Conservation (phyloP, 2,329 filamentous ascomycete genomes). For the Hypomyces rosellus region DNA sequence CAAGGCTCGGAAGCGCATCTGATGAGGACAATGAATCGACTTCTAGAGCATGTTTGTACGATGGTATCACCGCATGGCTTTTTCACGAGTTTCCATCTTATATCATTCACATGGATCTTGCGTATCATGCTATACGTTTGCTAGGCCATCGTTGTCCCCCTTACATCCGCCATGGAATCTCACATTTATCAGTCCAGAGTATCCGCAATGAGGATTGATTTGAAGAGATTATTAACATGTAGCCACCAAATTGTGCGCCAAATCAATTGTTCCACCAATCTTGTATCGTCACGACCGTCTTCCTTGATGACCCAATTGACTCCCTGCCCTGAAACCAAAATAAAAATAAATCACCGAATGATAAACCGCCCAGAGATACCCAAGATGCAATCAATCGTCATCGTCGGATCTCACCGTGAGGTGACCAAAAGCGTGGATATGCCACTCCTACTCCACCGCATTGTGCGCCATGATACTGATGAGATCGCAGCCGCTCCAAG, state of each 20-base stretch:
- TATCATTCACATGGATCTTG: too few relatives aligned
- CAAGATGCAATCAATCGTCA: background rate
- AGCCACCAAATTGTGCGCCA: conserved; percentile 5
- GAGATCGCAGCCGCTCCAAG: background rate
- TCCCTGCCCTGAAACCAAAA: conserved; percentile 4
- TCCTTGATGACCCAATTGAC: background rate
- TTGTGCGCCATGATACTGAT: background rate
- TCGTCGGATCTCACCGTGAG: too few relatives aligned
- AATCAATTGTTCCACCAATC: conserved; percentile 7
- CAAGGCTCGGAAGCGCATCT: background rate
- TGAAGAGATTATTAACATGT: conserved; percentile 5
- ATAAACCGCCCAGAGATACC: background rate
- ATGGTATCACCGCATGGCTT: too few relatives aligned
- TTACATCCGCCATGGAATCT: too few relatives aligned
- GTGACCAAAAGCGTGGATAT: background rate
- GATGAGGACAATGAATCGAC: too few relatives aligned
- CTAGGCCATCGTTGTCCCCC: too few relatives aligned
- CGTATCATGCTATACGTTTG: too few relatives aligned
- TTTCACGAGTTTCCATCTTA: too few relatives aligned
- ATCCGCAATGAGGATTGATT: too few relatives aligned
- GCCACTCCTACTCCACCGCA: background rate
- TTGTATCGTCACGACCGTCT: conserved; percentile 4
- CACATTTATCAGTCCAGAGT: too few relatives aligned
- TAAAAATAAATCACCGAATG: background rate
- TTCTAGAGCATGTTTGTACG: too few relatives aligned